Conservation (phyloP, 176 grass and related monocot genomes). For the Poa pratensis region DNA sequence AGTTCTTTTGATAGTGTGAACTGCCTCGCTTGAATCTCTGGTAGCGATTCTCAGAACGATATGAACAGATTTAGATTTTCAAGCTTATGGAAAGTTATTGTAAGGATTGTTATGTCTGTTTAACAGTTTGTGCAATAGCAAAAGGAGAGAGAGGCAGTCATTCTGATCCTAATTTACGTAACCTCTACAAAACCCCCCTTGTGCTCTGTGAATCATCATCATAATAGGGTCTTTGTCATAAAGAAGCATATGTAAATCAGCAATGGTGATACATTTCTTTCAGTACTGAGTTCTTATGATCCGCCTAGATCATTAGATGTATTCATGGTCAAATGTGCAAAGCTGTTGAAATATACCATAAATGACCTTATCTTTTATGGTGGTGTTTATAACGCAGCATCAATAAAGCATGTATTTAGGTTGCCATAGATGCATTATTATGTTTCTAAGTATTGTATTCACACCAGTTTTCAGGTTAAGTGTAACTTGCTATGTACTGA, state of each 20-base stretch:
- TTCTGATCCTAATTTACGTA: background rate
- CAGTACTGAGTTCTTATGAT: background rate
- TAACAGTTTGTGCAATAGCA: background rate
- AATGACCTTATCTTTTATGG: background rate
- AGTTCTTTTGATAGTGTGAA: background rate
- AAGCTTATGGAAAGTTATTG: background rate
- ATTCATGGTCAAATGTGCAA: background rate
- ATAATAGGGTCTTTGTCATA: background rate
- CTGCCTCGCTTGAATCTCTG: background rate
- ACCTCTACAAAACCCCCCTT: background rate
- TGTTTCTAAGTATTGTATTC: constrained; percentile 4
- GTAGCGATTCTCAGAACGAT: background rate
- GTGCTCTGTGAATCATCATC: background rate
- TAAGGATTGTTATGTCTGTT: background rate
- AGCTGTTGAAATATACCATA: background rate
- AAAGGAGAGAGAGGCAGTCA: background rate
- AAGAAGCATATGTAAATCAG: background rate
- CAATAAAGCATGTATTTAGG: constrained; percentile 4
- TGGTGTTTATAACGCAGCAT: background rate
- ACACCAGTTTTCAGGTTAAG: background rate
- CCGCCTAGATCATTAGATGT: background rate
- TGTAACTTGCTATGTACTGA: constrained; percentile 14
- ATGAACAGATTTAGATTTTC: background rate
- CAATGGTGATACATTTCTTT: background rate
- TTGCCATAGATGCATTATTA: background rate